phyloP scores from a whole-genome alignment of 768 basidiomycete species.

The Fistulinella prunicolor region DNA sequence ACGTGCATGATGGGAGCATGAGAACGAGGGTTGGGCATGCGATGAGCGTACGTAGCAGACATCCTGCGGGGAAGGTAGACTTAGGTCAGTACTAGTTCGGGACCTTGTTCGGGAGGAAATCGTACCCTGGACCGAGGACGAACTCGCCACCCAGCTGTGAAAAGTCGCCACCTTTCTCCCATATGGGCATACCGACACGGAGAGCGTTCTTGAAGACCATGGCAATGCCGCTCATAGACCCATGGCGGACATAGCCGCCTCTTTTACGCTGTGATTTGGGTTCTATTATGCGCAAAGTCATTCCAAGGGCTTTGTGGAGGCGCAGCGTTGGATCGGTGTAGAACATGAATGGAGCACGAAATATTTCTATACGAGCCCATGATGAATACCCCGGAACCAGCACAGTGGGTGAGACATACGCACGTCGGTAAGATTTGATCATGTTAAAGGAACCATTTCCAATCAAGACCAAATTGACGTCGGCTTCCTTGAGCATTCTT shows the following conservation, averaged over 20 bases:
- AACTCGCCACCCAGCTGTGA: conserved; percentile 90
- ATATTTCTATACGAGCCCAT: conserved; percentile 49
- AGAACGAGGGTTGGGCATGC: conserved; percentile 74
- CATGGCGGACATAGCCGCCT: conserved; percentile 66
- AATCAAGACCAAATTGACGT: conserved; percentile 67
- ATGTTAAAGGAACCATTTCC: conserved; percentile 75
- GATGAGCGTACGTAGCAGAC: conserved; percentile 71
- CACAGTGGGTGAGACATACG: conserved; percentile 21
- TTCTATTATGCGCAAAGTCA: conserved; percentile 51
- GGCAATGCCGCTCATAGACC: conserved; percentile 63
- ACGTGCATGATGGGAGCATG: conserved; percentile 74
- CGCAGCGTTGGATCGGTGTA: conserved; percentile 75
- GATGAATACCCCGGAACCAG: neutral
- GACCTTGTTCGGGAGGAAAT: conserved; percentile 29
- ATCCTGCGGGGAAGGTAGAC: conserved; percentile 38
- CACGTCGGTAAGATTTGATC: conserved; percentile 70
- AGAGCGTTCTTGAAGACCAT: conserved; percentile 70
- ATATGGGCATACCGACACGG: conserved; percentile 74
- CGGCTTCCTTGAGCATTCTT: conserved; percentile 45
- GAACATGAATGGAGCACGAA: conserved; percentile 66
- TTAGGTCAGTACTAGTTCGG: conserved; percentile 1
- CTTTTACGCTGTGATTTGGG: conserved; percentile 41
- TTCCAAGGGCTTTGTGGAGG: conserved; percentile 74
- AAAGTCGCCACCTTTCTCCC: conserved; percentile 75
- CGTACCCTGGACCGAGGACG: conserved; percentile 62